A percentile compares a stretch with the other conserved stretches of the same genome.
phyloP scores from a whole-genome alignment of 495 filamentous ascomycete genomes.

The Podospora comata region DNA sequence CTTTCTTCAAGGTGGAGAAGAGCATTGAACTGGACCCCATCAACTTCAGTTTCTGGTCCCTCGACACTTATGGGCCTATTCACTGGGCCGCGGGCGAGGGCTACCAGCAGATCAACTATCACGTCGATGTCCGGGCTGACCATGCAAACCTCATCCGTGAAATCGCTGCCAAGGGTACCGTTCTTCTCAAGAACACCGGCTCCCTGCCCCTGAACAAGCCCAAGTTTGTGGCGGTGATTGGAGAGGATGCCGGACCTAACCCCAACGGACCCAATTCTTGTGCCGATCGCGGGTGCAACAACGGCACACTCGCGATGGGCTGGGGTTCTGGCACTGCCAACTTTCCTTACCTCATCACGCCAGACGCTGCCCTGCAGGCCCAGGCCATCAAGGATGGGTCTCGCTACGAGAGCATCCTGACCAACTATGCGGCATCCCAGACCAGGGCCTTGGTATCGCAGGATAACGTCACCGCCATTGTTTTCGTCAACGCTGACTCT shows the following conservation, averaged over 20 bases:
- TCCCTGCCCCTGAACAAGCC: conserved; percentile 75
- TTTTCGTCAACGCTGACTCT: conserved; percentile 84
- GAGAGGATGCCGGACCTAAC: conserved; percentile 77
- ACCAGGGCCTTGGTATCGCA: conserved; percentile 62
- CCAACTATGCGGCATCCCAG: conserved; percentile 61
- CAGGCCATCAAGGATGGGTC: conserved; percentile 60
- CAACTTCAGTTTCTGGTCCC: conserved; percentile 88
- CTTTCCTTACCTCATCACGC: conserved; percentile 89
- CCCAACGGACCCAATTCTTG: conserved; percentile 82
- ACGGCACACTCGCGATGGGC: conserved; percentile 86
- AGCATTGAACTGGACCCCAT: conserved; percentile 57
- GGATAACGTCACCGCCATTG: conserved; percentile 66
- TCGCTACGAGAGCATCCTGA: conserved; percentile 67
- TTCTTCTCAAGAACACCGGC: conserved; percentile 82
- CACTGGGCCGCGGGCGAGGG: conserved; percentile 60
- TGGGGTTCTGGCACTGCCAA: conserved; percentile 91
- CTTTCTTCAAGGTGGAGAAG: conserved; percentile 85
- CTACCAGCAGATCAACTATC: conserved; percentile 71
- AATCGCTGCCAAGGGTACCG: conserved; percentile 71
- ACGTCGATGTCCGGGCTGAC: conserved; percentile 76
- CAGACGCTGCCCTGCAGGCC: conserved; percentile 77
- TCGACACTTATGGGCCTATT: conserved; percentile 66
- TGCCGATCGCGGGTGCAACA: conserved; percentile 74
- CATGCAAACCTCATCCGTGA: conserved; percentile 70
- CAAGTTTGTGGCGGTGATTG: conserved; percentile 74